Base-by-base conservation (phyloP, 2,329 filamentous ascomycete species). In the Fusarium sp. region DNA sequence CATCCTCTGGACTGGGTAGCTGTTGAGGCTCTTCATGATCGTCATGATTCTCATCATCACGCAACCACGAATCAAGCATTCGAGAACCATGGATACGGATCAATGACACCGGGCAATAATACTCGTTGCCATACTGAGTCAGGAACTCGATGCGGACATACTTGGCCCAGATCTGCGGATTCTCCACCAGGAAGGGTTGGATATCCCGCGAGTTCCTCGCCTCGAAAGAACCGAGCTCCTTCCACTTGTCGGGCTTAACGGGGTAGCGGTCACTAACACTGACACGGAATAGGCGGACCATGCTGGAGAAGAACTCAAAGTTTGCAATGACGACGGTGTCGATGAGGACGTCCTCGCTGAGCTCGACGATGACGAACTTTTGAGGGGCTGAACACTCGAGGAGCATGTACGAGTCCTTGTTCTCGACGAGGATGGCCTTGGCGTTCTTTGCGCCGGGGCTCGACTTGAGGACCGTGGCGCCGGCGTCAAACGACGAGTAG, bases 301-400 rank as follows among this genome's bases (percentile, higher is more conserved):
- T 98, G 81, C 95, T 98, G 65, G 95, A 98, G 86, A 99, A 99
- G 86, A 99, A 99, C 82, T 99, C 97, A 78, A 97, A 99, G 82
- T 99, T 99, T 71, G 96, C 97, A 64, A 99, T 88, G n/a, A 98
- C 97, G 45, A 99, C 88, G 0, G 97, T 99, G 81, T 99, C 97
- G 68, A 99, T 93, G 52, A 97, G 88, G 66, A 92, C 91, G 66
- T 92, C 90, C 79, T 97, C 95, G 82, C 95, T 98, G 34, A 99
- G 88, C 84, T 99, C 97, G 70, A 99, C 91, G 70, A 98, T 95
- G 73, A 98, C 88, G 80, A 97, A 98, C 83, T 98, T 98, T 85
- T 97, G 96, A 76, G 92, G 87, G 23, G 92, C 92, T 6, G 92
- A 91, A 83, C 97, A 99, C 81, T 96, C 94, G 75, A 98, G 94